phyloP scores from a whole-genome alignment of 2,329 filamentous ascomycete genomes.

The Microdochium bolleyi region DNA sequence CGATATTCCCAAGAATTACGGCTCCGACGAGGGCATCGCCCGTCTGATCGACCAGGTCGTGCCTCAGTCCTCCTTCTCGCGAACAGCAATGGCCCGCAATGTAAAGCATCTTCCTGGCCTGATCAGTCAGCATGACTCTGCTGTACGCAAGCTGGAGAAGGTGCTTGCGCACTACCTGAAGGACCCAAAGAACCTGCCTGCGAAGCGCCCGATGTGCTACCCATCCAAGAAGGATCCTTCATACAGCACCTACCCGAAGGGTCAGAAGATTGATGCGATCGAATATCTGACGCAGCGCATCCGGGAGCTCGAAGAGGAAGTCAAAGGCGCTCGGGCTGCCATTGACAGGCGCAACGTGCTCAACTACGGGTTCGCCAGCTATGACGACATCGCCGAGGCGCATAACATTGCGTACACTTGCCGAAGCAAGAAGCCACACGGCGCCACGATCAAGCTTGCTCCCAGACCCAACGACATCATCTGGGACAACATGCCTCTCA shows the following conservation, averaged over 20 bases:
- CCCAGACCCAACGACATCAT: slow-evolving; percentile 88
- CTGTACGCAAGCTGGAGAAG: slow-evolving; percentile 74
- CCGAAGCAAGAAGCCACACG: slow-evolving; percentile 72
- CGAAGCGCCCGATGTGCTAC: slow-evolving; percentile 68
- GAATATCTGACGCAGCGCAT: slow-evolving; percentile 87
- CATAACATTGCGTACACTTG: slow-evolving; percentile 79
- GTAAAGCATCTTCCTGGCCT: slow-evolving; percentile 82
- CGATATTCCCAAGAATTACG: slow-evolving; percentile 70
- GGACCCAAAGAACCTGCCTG: slow-evolving; percentile 72
- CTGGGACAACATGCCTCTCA: slow-evolving; percentile 84
- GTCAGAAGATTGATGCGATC: slow-evolving; percentile 84
- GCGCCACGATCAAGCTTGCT: slow-evolving; percentile 69
- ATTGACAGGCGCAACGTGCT: slow-evolving; percentile 85
- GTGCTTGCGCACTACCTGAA: slow-evolving; percentile 85
- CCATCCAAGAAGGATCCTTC: slow-evolving; percentile 73
- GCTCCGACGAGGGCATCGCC: slow-evolving; percentile 80
- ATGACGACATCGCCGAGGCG: slow-evolving; percentile 78
- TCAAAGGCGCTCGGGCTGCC: slow-evolving; percentile 72
- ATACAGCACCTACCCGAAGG: slow-evolving; percentile 53
- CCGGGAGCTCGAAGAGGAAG: slow-evolving; percentile 70
- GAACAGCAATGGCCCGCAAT: slow-evolving; percentile 80
- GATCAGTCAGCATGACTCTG: slow-evolving; percentile 74
- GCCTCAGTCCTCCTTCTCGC: slow-evolving; percentile 69
- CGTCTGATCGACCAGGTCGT: slow-evolving; percentile 74
- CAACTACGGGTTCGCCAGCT: slow-evolving; percentile 91